phyloP scores from a whole-genome alignment of 2,329 filamentous ascomycete species.

The Penicillium sp. region DNA sequence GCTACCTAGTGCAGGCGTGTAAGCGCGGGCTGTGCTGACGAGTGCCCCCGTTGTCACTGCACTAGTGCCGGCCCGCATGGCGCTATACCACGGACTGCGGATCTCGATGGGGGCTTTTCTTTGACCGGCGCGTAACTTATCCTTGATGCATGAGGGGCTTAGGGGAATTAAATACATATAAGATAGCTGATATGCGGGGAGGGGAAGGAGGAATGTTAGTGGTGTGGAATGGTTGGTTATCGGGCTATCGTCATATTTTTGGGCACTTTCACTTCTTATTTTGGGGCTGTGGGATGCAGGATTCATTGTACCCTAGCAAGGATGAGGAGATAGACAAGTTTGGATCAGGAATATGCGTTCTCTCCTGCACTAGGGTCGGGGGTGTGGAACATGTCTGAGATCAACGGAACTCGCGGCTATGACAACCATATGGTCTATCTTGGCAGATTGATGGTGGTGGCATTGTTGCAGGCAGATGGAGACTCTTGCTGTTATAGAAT shows the following conservation, averaged over 20 bases:
- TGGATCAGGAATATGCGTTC: background rate
- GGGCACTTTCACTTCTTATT: background rate
- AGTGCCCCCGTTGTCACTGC: constrained; percentile 2
- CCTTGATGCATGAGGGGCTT: background rate
- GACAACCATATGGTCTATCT: background rate
- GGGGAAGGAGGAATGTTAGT: background rate
- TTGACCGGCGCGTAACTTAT: constrained; percentile 1
- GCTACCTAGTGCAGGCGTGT: constrained; percentile 8
- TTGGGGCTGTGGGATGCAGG: background rate
- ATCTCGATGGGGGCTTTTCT: constrained; percentile 1
- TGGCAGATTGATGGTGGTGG: background rate
- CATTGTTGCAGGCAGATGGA: background rate
- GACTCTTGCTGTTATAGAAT: background rate
- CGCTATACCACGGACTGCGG: constrained; percentile 8
- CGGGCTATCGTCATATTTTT: background rate
- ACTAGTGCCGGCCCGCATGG: constrained; percentile 16
- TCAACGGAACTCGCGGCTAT: background rate
- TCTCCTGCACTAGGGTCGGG: background rate
- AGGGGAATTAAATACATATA: background rate
- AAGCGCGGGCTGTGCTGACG: constrained; percentile 19
- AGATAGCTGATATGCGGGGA: background rate
- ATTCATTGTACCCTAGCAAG: background rate
- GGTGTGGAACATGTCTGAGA: background rate
- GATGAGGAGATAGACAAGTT: background rate
- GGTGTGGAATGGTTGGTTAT: background rate